Evolutionary conservation across 1,284 basidiomycete species (phyloP).

Genomic region (Tylopilus orsonianus): DNA sequence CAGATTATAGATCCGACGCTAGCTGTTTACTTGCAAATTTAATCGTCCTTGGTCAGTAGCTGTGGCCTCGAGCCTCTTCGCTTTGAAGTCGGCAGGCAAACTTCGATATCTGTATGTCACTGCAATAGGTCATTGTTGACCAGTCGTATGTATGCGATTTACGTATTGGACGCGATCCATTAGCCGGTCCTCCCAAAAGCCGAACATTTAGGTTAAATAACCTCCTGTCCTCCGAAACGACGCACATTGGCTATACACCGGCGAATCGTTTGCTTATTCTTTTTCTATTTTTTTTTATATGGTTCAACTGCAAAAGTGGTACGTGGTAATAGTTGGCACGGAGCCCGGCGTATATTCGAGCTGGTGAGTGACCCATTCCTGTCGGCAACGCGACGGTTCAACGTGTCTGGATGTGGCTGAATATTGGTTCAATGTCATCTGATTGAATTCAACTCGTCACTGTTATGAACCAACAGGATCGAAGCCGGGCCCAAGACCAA

Average conservation of each 20-base stretch:
- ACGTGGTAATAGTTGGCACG: slow-evolving; percentile 47
- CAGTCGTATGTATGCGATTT: too few relatives aligned
- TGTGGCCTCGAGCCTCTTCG: neutral
- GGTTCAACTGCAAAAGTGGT: slow-evolving; percentile 39
- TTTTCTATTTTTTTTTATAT: slow-evolving; percentile 25
- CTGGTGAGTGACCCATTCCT: slow-evolving; percentile 40
- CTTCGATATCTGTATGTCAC: too few relatives aligned
- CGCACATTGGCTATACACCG: neutral
- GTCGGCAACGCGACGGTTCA: slow-evolving; percentile 9
- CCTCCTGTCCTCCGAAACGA: slow-evolving; percentile 26
- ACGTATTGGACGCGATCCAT: slow-evolving; percentile 15
- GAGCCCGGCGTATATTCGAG: slow-evolving; percentile 44
- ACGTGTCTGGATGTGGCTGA: slow-evolving; percentile 11
- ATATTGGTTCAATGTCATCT: slow-evolving; percentile 2
- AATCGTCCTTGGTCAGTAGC: neutral
- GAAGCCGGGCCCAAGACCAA: slow-evolving; percentile 42
- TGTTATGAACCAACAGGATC: slow-evolving; percentile 36
- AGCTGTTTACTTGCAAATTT: slow-evolving; percentile 9
- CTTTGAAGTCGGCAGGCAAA: too few relatives aligned
- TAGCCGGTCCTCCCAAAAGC: slow-evolving; percentile 14
- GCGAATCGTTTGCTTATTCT: neutral
- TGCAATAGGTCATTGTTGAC: too few relatives aligned
- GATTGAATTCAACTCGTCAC: neutral
- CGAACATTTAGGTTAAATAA: slow-evolving; percentile 20
- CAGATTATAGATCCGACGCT: slow-evolving; percentile 10